Evolutionary conservation across 2,329 filamentous ascomycete genomes (phyloP), one percentile per base, ranked within the genome.

Genomic region (Polytolypa hystricis): DNA sequence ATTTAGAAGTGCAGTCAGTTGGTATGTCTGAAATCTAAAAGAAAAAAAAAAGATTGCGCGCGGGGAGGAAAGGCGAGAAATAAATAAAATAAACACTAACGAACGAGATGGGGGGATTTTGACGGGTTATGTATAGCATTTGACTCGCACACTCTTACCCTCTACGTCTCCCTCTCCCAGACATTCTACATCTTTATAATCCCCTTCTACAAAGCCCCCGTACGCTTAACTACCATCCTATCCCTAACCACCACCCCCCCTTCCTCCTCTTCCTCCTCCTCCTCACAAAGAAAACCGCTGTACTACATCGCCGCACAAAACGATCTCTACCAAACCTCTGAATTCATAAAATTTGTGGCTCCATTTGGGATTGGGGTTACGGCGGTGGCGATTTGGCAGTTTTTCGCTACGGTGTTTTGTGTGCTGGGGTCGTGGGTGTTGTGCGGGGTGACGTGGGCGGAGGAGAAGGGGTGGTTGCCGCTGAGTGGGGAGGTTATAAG

Each of bases 281-380:
- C 9, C 9, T 6, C 25, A 6, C 10, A 27, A n/a, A 42, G 49
- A 25, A 58, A 50, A 10, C 28, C 37, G 15, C 70, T 69, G 40
- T 91, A 86, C 61, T 82, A 79, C 53, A 87, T 93, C 44, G 58
- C 67, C 5, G 71, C 68, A 12, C 86, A 94, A 54, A 78, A 93
- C 46, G 85, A 94, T 53, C 61, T 87, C 5, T 93, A 93, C 52
- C 83, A 89, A 50, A 67, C 76, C 1, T 79, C 77, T 33, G 80
- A 93, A 47, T 79, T 79, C 43, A 64, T 89, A 42, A 79, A 79
- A 48, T 91, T 93, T 52, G 48, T 87, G 12, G 50, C 72, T 11
- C 76, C 80, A 7, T 72, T 66, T 8, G 69, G 73, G 0, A 59
- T 79, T 0, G 76, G 74, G 0, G 58, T 65, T 5, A 50, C 72